Evolutionary conservation across 1,284 basidiomycete species (phyloP).

Genomic region (Paramarasmius palmivorus): DNA sequence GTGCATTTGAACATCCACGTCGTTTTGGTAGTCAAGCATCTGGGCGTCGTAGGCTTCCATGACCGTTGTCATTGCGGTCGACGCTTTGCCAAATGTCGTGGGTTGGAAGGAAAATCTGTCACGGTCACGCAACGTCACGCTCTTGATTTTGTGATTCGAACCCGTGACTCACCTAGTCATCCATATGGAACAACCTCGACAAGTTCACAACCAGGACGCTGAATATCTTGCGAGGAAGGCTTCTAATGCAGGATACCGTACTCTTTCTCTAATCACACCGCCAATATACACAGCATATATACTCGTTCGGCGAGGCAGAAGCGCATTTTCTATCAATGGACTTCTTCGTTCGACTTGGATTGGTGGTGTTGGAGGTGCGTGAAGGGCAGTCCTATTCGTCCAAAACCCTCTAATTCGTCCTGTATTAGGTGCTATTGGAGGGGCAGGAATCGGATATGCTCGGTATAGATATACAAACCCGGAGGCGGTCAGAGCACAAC

Average conservation of each 20-base stretch:
- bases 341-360: conserved; percentile 70
- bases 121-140: background rate
- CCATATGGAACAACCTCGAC: conserved; percentile 8
- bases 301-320: conserved; percentile 52
- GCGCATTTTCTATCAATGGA: conserved; percentile 56
- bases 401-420: background rate
- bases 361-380: conserved; percentile 57
- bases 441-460: conserved; percentile 36
- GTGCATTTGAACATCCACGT: conserved; percentile 67
- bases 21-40: conserved; percentile 67
- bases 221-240: conserved; percentile 61
- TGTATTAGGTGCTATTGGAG: conserved; percentile 29
- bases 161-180: background rate
- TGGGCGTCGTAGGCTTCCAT: conserved; percentile 62
- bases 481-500: conserved; percentile 31
- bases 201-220: conserved; percentile 5
- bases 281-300: conserved; percentile 56
- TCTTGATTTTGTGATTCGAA: too few species aligned
- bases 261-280: conserved; percentile 59
- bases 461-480: conserved; percentile 36
- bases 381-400: background rate
- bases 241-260: conserved; percentile 65
- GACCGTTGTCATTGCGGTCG: conserved; percentile 30
- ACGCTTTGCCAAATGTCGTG: background rate
- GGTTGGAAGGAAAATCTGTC: background rate